Percentiles rank a stretch among this genome's conserved stretches.
These are phyloP conservation scores for Plectranthus barbatus DNA, from an alignment of 257 asterid genomes.

Conservation along the genomic window DNA sequence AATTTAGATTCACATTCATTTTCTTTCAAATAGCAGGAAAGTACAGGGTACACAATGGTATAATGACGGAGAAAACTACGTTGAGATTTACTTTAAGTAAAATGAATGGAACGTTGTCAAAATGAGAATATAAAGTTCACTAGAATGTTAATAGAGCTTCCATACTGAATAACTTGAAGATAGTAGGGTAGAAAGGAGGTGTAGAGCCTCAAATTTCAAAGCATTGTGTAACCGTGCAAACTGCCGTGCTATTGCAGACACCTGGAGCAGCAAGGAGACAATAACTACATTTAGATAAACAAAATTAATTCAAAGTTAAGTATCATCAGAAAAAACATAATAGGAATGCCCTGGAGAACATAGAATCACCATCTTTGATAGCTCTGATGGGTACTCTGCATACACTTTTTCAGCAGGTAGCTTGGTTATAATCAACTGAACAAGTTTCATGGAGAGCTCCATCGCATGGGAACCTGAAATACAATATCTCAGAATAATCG, in stretches of 20 bases:
- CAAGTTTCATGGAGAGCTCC: constrained; percentile 65
- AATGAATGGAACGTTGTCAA: not conserved
- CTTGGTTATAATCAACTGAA: constrained; percentile 57
- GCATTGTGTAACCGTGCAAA: constrained; percentile 74
- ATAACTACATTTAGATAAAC: constrained; percentile 10
- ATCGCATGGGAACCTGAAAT: constrained; percentile 47
- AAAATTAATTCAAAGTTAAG: not conserved
- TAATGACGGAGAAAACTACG: not conserved
- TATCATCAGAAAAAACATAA: constrained; percentile 3
- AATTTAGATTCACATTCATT: not conserved
- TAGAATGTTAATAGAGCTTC: not conserved
- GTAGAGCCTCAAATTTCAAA: constrained; percentile 81
- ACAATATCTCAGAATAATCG: constrained; percentile 1
- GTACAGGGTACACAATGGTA: not conserved
- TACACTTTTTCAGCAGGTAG: constrained; percentile 51
- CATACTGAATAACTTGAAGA: constrained; percentile 65
- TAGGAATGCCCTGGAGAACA: not conserved
- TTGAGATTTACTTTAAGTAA: not conserved
- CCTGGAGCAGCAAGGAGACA: constrained; percentile 41
- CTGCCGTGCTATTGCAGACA: constrained; percentile 59
- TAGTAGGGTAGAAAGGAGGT: constrained; percentile 58
- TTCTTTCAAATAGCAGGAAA: not conserved
- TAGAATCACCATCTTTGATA: constrained; percentile 56
- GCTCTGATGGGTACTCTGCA: constrained; percentile 40
- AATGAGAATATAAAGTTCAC: not conserved